These are phyloP conservation scores for Mytilinidion resinicola DNA, from an alignment of 495 filamentous ascomycete genomes.

Conservation along the genomic window DNA sequence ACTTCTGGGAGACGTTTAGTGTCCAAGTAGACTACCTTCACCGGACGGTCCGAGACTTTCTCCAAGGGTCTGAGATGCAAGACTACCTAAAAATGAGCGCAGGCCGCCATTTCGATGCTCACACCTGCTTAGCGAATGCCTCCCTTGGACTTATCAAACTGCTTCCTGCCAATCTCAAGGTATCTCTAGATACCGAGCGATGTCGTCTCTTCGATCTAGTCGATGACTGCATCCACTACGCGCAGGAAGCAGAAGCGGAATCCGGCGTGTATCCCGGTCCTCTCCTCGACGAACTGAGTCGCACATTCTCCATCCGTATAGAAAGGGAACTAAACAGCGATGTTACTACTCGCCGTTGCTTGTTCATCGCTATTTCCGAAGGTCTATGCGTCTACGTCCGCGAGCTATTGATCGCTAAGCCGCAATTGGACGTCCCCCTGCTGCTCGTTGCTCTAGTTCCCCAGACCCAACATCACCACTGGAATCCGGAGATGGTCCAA, in stretches of 20 bases:
- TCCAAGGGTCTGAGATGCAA: slow-evolving; percentile 4
- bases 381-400: too few relatives aligned
- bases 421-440: too few relatives aligned
- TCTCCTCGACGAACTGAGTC: not conserved
- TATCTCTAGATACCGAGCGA: too few relatives aligned
- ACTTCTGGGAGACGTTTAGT: not conserved
- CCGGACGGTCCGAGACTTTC: slow-evolving; percentile 18
- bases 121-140: not conserved
- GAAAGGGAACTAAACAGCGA: too few relatives aligned
- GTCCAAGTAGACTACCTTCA: slow-evolving; percentile 13
- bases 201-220: not conserved
- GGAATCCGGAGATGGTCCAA: too few relatives aligned
- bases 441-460: too few relatives aligned
- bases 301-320: too few relatives aligned
- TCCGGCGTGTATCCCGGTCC: not conserved
- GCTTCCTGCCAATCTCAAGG: too few relatives aligned
- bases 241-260: not conserved
- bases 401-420: too few relatives aligned
- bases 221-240: not conserved
- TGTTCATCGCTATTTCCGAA: too few relatives aligned
- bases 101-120: not conserved
- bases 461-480: too few relatives aligned
- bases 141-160: not conserved
- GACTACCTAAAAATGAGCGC: not conserved
- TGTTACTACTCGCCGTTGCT: too few relatives aligned